Base-by-base conservation (phyloP, 2,329 filamentous ascomycete species). In the Mycosphaerelloides madeirae region DNA sequence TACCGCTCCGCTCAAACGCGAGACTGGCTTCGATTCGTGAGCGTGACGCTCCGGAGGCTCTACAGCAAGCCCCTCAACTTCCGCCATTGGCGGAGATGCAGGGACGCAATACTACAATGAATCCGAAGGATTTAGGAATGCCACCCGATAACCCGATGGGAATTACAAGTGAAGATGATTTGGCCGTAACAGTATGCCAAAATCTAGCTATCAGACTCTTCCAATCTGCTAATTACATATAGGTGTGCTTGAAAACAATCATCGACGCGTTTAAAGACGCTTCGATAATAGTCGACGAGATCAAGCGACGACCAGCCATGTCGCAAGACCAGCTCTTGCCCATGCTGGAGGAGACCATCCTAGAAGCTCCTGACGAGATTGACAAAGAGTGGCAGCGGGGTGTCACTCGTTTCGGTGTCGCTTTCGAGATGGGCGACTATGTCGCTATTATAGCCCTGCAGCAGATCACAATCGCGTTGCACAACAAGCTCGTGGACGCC, bases 361-460 rank as follows among this genome's bases (percentile, higher is more conserved):
- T 13, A n/a, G 44, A 46, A 7, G 38, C 44, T 7, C 44, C 38
- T 6, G 14, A 31, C 0, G 59, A 61, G 38, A 60, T 62, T 29
- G 52, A 59, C 36, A 48, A 35, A 13, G 57, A 59, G 40, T 51
- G 53, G 39, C 45, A 54, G 29, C 43, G 52, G 4, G 58, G 58
- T 14, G 38, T 57, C 16, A 29, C 45, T n/a, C 44, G 54, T 13
- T 59, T 59, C 22, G 59, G 58, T 7, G 40, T 32, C 25, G 48
- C 46, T 4, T 62, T 62, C 43, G 53, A 58, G 33, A 33, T 41
- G 15, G 59, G 57, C 20, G 59, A 62, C 38, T 45, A 56, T 28
- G 44, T 52, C 6, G 55, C 57, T 14, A 44, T 61, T 29, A 57
- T 52, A 2, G 50, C 56, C 25, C 41, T 62, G 35, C 57, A 57